phyloP scores from a whole-genome alignment of 352 stramenopile genomes.

The Globisporangium sylvaticum region DNA sequence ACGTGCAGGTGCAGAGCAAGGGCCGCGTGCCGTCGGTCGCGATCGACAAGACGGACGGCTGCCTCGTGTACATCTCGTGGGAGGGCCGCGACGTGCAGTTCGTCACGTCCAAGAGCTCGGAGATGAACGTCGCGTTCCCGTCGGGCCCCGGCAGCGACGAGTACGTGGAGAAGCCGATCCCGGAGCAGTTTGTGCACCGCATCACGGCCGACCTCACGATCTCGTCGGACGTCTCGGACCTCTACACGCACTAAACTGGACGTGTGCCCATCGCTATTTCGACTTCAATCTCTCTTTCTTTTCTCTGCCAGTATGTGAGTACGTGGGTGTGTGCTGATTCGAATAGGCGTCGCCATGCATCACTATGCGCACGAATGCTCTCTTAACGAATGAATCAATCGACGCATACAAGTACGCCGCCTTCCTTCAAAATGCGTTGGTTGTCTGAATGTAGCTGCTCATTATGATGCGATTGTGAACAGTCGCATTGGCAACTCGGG shows the following conservation, averaged over 20 bases:
- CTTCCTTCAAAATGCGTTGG: not conserved
- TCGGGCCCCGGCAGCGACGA: slow-evolving; percentile 77
- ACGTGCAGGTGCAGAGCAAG: slow-evolving; percentile 93
- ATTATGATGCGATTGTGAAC: not conserved
- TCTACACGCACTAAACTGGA: slow-evolving; percentile 83
- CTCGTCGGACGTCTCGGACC: slow-evolving; percentile 92
- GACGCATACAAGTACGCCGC: no score
- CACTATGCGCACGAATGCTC: not conserved
- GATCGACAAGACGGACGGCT: slow-evolving; percentile 99
- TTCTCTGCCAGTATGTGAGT: not conserved
- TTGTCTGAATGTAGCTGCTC: not conserved
- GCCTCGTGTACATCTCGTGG: slow-evolving; percentile 94
- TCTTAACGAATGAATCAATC: not conserved
- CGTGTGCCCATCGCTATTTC: not conserved
- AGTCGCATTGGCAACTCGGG: not conserved
- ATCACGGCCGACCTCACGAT: slow-evolving; percentile 84
- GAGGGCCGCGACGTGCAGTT: slow-evolving; percentile 88
- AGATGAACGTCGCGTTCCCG: slow-evolving; percentile 97
- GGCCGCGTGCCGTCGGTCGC: slow-evolving; percentile 92
- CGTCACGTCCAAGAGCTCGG: slow-evolving; percentile 95
- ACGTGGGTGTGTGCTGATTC: not conserved
- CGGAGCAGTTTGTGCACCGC: slow-evolving; percentile 96
- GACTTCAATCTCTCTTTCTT: not conserved
- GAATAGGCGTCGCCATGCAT: not conserved
- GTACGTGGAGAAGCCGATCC: slow-evolving; percentile 94